These are phyloP conservation scores for Penicillium sp. DNA, from an alignment of 2,329 filamentous ascomycete species.

Conservation along the genomic window DNA sequence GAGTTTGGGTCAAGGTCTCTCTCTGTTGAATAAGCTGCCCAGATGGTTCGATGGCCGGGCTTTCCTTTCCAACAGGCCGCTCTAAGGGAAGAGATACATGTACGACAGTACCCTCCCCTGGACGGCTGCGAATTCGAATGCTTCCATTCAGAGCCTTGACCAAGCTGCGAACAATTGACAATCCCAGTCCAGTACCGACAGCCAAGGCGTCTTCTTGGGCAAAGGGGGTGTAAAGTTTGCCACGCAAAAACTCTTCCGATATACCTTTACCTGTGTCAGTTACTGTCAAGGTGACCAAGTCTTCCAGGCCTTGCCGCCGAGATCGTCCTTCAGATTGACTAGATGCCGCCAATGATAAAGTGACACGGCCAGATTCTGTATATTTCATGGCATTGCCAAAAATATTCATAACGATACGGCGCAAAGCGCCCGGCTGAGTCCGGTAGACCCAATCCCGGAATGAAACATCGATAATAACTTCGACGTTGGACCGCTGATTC, in stretches of 20 bases:
- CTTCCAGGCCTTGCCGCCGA: slow-evolving; percentile 34
- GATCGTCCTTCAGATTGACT: slow-evolving; percentile 32
- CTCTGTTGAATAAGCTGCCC: slow-evolving; percentile 24
- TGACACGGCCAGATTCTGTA: slow-evolving; percentile 54
- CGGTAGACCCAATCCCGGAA: slow-evolving; percentile 54
- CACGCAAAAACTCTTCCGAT: slow-evolving; percentile 59
- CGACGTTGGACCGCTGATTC: slow-evolving; percentile 34
- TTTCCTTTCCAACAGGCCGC: slow-evolving; percentile 30
- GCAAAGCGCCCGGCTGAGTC: slow-evolving; percentile 55
- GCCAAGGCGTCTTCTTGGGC: slow-evolving; percentile 62
- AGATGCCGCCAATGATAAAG: slow-evolving; percentile 41
- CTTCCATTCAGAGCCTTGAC: slow-evolving; percentile 60
- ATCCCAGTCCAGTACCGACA: slow-evolving; percentile 53
- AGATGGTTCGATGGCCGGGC: slow-evolving; percentile 18
- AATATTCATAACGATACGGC: slow-evolving; percentile 62
- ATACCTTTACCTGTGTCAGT: slow-evolving; percentile 68
- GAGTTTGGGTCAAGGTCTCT: slow-evolving; percentile 25
- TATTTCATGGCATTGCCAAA: slow-evolving; percentile 65
- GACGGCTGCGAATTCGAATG: slow-evolving; percentile 57
- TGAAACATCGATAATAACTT: slow-evolving; percentile 55
- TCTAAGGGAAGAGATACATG: slow-evolving; percentile 50
- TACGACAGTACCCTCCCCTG: slow-evolving; percentile 57
- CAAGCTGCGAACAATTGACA: slow-evolving; percentile 64
- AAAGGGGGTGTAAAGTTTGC: slow-evolving; percentile 58
- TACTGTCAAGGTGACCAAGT: slow-evolving; percentile 49